Conservation (phyloP, 257 asterid species). For the Linderniella brevidens region DNA sequence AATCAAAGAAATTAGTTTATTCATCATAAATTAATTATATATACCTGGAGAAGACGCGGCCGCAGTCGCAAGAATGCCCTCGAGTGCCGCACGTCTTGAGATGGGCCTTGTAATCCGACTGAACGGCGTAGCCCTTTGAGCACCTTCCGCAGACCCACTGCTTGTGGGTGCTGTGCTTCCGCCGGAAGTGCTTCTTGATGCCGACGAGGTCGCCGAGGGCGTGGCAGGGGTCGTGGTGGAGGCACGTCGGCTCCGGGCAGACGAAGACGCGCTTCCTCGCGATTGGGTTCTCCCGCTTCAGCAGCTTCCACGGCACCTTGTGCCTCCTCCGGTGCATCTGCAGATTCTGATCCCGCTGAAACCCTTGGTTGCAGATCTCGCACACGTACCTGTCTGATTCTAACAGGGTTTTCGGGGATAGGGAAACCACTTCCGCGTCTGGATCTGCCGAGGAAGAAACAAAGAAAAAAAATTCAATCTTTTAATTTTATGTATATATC, state of each 20-base stretch:
- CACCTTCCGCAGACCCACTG: constrained; percentile 32
- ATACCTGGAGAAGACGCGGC: constrained; percentile 32
- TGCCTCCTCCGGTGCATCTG: constrained; percentile 63
- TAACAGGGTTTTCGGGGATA: constrained; percentile 40
- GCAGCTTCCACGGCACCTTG: constrained; percentile 57
- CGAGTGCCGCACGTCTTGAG: constrained; percentile 35
- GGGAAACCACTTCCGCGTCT: constrained; percentile 57
- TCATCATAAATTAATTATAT: too few relatives aligned
- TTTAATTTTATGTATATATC: too few relatives aligned
- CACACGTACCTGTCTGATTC: constrained; percentile 62
- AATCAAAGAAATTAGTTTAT: too few relatives aligned
- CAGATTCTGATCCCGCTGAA: constrained; percentile 53
- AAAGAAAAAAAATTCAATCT: too few relatives aligned
- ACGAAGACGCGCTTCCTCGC: constrained; percentile 24
- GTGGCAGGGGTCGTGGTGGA: constrained; percentile 34
- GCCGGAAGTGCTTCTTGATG: constrained; percentile 25
- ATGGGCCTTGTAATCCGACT: constrained; percentile 32
- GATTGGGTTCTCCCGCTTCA: constrained; percentile 29
- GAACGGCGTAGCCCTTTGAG: constrained; percentile 31
- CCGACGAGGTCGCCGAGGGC: constrained; percentile 38
- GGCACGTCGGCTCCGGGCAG: constrained; percentile 32
- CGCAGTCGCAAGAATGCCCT: constrained; percentile 37
- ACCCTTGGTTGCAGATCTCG: constrained; percentile 65
- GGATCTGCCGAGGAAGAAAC: constrained; percentile 28
- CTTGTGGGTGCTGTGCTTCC: constrained; percentile 25